Percentiles rank a stretch among this genome's conserved stretches.
phyloP scores from a whole-genome alignment of 345 rosid species.

The Sonneratia alba region DNA sequence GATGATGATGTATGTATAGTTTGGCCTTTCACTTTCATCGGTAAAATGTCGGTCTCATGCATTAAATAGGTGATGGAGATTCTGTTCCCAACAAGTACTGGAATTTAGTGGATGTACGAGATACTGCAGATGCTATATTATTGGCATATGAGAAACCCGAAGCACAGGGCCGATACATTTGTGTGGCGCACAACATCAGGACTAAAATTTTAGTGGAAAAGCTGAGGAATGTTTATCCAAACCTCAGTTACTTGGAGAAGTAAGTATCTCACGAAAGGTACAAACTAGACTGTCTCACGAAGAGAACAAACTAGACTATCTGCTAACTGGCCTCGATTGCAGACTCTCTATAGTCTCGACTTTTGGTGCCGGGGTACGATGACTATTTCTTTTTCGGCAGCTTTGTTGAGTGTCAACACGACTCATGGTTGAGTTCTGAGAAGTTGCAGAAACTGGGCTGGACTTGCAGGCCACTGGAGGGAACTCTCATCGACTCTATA shows the following conservation, averaged over 20 bases:
- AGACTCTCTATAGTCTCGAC: background rate
- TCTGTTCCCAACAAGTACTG: background rate
- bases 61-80: background rate
- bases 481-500: slow-evolving; percentile 41
- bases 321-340: background rate
- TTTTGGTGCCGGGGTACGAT: background rate
- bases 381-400: slow-evolving; percentile 13
- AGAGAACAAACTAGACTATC: background rate
- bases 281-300: background rate
- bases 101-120: background rate
- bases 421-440: slow-evolving; percentile 1
- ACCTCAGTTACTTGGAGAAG: background rate
- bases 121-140: background rate
- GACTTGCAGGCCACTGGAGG: slow-evolving; percentile 42
- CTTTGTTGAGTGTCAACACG: slow-evolving; percentile 20
- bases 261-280: background rate
- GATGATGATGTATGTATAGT: no score
- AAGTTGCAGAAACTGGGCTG: slow-evolving; percentile 37
- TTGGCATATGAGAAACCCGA: no score
- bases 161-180: background rate
- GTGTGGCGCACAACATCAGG: background rate
- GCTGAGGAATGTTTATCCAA: background rate
- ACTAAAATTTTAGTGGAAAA: background rate
- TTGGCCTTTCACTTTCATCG: no score
- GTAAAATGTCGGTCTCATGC: no score